Conservation (phyloP, 129 eudicot species). For the Helianthus tuberosus region DNA sequence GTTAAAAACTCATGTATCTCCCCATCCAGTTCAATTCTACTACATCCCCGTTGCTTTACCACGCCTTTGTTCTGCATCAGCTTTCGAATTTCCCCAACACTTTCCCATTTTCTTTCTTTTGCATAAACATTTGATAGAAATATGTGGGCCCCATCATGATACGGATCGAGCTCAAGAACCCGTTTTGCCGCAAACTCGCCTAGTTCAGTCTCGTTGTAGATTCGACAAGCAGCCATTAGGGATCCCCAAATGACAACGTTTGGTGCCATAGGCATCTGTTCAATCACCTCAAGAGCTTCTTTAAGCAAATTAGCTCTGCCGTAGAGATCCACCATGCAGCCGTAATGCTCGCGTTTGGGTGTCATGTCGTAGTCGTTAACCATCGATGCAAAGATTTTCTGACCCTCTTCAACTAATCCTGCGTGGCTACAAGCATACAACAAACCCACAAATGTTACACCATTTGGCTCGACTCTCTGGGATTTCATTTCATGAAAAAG, state of each 20-base stretch:
- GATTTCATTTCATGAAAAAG: slow-evolving; percentile 60
- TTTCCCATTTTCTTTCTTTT: slow-evolving; percentile 64
- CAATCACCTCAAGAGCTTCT: slow-evolving; percentile 66
- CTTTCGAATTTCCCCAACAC: slow-evolving; percentile 53
- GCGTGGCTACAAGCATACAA: slow-evolving; percentile 81
- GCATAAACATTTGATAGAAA: slow-evolving; percentile 69
- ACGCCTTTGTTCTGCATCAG: slow-evolving; percentile 62
- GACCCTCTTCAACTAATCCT: slow-evolving; percentile 71
- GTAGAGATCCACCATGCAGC: slow-evolving; percentile 83
- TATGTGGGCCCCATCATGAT: slow-evolving; percentile 76
- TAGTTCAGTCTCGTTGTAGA: slow-evolving; percentile 60
- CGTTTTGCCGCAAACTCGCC: slow-evolving; percentile 86
- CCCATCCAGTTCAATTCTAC: slow-evolving; percentile 63
- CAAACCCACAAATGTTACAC: slow-evolving; percentile 70
- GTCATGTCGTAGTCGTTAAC: slow-evolving; percentile 52
- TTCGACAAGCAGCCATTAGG: slow-evolving; percentile 66
- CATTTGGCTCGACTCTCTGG: slow-evolving; percentile 61
- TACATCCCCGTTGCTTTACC: slow-evolving; percentile 60
- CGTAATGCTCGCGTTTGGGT: slow-evolving; percentile 71
- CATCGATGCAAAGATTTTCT: slow-evolving; percentile 55
- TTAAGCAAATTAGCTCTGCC: slow-evolving; percentile 66
- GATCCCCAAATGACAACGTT: slow-evolving; percentile 81
- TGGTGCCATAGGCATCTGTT: slow-evolving; percentile 74
- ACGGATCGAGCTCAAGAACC: slow-evolving; percentile 70
- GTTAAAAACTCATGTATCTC: slow-evolving; percentile 65